Conservation (phyloP, 2,329 filamentous ascomycete species). For the Penicillium corylophilum region DNA sequence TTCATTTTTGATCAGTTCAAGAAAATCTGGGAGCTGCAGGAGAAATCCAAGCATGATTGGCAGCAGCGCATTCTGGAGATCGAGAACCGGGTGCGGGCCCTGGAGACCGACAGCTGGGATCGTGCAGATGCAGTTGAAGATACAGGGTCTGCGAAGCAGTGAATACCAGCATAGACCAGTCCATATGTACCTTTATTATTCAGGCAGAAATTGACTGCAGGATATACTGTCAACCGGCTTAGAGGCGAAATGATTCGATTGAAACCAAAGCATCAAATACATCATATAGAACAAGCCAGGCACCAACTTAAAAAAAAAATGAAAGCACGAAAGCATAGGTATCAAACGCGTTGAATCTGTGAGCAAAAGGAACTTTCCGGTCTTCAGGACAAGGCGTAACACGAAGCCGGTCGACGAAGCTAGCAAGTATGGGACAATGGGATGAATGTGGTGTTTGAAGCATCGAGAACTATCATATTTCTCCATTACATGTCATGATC, state of each 20-base stretch:
- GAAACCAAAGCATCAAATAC: background rate
- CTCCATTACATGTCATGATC: background rate
- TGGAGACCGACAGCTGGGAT: conserved; percentile 77
- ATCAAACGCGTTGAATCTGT: no score
- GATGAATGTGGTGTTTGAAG: background rate
- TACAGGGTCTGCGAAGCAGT: conserved; percentile 48
- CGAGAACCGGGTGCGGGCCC: conserved; percentile 54
- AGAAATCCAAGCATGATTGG: conserved; percentile 56
- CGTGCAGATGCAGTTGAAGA: conserved; percentile 70
- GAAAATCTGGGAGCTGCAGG: conserved; percentile 61
- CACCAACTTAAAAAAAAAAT: no score
- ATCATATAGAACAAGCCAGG: no score
- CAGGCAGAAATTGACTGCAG: background rate
- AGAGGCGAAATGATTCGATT: no score
- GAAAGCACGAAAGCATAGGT: no score
- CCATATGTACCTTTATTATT: background rate
- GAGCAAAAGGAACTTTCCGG: no score
- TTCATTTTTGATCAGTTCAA: conserved; percentile 64
- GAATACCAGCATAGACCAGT: background rate
- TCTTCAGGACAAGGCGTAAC: no score
- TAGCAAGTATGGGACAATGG: background rate
- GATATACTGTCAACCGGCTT: no score
- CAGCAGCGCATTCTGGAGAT: conserved; percentile 57
- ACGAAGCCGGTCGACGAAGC: background rate
- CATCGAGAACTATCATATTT: background rate